phyloP scores from a whole-genome alignment of 1,139 yeast species.

The Saccharomyces hybrid region DNA sequence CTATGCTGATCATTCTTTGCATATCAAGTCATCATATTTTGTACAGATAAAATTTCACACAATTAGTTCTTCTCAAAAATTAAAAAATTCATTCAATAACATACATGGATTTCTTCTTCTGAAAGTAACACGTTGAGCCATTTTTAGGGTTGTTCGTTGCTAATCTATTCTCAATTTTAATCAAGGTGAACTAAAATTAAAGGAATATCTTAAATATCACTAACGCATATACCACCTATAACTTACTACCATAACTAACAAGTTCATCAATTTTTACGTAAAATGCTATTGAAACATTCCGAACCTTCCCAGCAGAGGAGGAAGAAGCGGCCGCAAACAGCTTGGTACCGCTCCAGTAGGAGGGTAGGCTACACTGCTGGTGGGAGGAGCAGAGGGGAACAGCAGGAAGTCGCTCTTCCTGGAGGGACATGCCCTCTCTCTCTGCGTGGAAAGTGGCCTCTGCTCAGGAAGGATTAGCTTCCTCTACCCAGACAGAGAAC shows the following conservation, averaged over 20 bases:
- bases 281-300: neutral
- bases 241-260: neutral
- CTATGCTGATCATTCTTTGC: neutral
- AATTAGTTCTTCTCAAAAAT: neutral
- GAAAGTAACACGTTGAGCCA: slow-evolving; percentile 79
- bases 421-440: neutral
- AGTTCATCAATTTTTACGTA: neutral
- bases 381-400: neutral
- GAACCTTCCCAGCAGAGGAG: neutral
- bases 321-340: neutral
- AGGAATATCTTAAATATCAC: neutral
- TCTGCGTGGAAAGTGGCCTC: too few relatives aligned
- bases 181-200: neutral
- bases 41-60: neutral
- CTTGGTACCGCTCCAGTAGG: neutral
- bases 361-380: neutral
- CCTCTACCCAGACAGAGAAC: too few relatives aligned
- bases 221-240: neutral
- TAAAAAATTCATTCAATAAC: slow-evolving; percentile 27
- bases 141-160: slow-evolving; percentile 34
- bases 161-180: slow-evolving; percentile 1
- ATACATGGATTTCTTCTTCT: slow-evolving; percentile 77
- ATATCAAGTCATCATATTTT: neutral
- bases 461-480: too few relatives aligned
- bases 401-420: neutral